Evolutionary conservation across 2,329 filamentous ascomycete species (phyloP).

Genomic region (Dothideomycetes sp.): DNA sequence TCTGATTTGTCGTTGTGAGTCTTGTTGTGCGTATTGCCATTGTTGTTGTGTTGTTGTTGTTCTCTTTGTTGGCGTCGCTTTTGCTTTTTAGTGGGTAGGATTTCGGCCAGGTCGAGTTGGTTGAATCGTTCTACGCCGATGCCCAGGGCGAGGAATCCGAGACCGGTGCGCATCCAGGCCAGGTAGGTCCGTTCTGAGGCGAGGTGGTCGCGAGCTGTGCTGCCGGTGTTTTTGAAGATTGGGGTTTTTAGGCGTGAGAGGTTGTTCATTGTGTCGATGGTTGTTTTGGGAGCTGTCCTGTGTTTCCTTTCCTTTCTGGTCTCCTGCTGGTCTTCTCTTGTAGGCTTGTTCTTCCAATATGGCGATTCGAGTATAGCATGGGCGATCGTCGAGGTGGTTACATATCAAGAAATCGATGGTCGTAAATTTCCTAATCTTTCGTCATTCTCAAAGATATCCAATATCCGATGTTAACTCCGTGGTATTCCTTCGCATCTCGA

Average conservation of each 20-base stretch:
- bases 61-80: constrained; percentile 26
- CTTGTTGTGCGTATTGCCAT: not conserved
- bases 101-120: constrained; percentile 19
- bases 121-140: constrained; percentile 44
- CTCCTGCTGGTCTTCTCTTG: too few relatives aligned
- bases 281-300: too few relatives aligned
- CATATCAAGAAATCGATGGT: too few relatives aligned
- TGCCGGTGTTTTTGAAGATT: constrained; percentile 37
- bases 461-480: too few relatives aligned
- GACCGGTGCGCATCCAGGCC: constrained; percentile 43
- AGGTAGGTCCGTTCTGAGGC: constrained; percentile 47
- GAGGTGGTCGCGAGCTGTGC: constrained; percentile 44
- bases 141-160: constrained; percentile 44
- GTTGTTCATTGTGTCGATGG: too few relatives aligned
- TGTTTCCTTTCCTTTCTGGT: too few relatives aligned
- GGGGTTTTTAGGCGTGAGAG: constrained; percentile 9
- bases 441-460: too few relatives aligned
- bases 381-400: too few relatives aligned
- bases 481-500: too few relatives aligned
- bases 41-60: constrained; percentile 10
- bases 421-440: too few relatives aligned
- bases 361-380: too few relatives aligned
- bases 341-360: too few relatives aligned
- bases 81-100: constrained; percentile 20
- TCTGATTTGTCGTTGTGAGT: constrained; percentile 8